Conservation (phyloP, 306 rosid species). For the Prunus mira region DNA sequence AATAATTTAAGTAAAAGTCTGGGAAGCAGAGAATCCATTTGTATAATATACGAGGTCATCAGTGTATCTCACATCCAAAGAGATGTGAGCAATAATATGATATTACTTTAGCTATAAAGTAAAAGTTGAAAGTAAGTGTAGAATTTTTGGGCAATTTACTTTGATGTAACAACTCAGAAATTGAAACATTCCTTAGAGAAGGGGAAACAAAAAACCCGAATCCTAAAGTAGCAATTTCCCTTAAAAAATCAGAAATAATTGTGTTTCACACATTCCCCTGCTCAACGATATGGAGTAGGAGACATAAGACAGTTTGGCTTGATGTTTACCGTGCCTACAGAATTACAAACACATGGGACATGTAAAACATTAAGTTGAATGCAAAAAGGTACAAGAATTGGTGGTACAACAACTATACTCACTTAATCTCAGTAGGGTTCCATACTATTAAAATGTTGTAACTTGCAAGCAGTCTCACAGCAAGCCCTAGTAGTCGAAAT, state of each 20-base stretch:
- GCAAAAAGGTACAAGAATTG: neutral
- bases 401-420: constrained; percentile 11
- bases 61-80: neutral
- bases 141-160: no score
- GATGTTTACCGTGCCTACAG: constrained; percentile 7
- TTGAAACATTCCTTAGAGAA: neutral
- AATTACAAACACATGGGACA: neutral
- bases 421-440: constrained; percentile 82
- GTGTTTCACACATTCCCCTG: no score
- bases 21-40: no score
- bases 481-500: no score
- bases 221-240: no score
- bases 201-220: neutral
- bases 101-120: neutral
- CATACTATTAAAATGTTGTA: constrained; percentile 23
- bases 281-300: no score
- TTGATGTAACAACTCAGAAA: neutral
- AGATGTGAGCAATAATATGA: no score
- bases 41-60: neutral
- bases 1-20: neutral
- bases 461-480: no score
- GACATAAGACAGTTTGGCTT: neutral
- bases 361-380: neutral
- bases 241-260: neutral
- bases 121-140: neutral